Conservation (phyloP, 2,329 filamentous ascomycete species). For the Penicillium thymicola region DNA sequence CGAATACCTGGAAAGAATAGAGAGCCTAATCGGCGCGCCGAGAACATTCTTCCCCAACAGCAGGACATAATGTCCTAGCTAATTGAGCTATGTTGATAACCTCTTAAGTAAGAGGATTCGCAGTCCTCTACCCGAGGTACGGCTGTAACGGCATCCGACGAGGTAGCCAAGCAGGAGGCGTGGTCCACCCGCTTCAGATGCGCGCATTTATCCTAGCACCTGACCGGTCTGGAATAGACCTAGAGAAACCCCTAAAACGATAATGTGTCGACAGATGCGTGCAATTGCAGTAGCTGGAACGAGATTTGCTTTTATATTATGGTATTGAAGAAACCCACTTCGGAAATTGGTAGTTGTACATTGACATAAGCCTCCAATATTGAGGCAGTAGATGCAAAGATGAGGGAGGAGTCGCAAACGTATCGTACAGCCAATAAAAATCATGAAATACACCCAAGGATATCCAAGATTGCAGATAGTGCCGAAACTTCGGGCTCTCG, state of each 20-base stretch:
- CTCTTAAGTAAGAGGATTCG: not conserved
- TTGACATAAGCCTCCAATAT: not conserved
- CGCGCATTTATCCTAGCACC: not conserved
- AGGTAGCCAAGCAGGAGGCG: no score
- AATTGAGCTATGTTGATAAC: not conserved
- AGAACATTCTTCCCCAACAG: no score
- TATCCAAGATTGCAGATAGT: not conserved
- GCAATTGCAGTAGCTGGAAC: not conserved
- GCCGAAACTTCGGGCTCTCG: not conserved
- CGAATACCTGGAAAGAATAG: slow-evolving; percentile 51
- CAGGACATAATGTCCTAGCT: no score
- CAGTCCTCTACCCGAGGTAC: not conserved
- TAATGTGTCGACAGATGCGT: not conserved
- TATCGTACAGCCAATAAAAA: slow-evolving; percentile 23
- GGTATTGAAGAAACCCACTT: not conserved
- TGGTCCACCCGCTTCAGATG: not conserved
- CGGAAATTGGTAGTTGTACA: slow-evolving; percentile 43
- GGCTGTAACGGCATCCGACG: not conserved
- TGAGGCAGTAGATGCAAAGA: not conserved
- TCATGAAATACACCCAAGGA: slow-evolving; percentile 9
- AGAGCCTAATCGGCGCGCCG: slow-evolving; percentile 49
- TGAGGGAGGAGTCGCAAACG: not conserved
- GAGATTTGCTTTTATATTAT: not conserved
- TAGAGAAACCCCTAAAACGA: not conserved
- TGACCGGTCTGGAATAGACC: not conserved